phyloP scores from a whole-genome alignment of 257 asterid species.

The Forsythia suspensa region DNA sequence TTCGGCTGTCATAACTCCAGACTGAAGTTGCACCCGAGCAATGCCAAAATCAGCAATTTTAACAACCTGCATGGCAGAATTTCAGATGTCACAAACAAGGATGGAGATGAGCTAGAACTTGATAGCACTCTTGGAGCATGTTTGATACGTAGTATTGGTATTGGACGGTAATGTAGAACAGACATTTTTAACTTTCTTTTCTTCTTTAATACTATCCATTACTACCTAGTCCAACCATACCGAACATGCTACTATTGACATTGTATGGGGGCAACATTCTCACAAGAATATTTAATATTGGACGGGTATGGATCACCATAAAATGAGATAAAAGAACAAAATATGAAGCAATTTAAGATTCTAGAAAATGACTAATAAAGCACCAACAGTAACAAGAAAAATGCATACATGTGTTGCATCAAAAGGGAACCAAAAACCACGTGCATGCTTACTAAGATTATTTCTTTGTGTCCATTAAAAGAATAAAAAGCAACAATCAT shows the following conservation, averaged over 20 bases:
- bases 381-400: background rate
- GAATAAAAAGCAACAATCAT: background rate
- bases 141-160: background rate
- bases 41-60: constrained; percentile 92
- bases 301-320: background rate
- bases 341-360: background rate
- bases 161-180: background rate
- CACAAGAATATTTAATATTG: background rate
- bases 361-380: background rate
- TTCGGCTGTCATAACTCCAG: constrained; percentile 96
- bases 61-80: constrained; percentile 54
- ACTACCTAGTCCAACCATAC: background rate
- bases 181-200: background rate
- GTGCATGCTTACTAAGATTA: background rate
- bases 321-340: background rate
- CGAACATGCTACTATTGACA: constrained; percentile 1
- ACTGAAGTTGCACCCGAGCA: constrained; percentile 71
- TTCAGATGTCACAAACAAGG: background rate
- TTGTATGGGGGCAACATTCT: background rate
- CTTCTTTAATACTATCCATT: background rate
- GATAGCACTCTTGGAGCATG: background rate
- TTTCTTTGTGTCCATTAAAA: background rate
- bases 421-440: background rate
- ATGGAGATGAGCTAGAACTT: background rate
- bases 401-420: background rate